Percentiles rank a stretch among this genome's conserved stretches.
phyloP scores from a whole-genome alignment of 495 filamentous ascomycete genomes.

The Penicillium herquei region DNA sequence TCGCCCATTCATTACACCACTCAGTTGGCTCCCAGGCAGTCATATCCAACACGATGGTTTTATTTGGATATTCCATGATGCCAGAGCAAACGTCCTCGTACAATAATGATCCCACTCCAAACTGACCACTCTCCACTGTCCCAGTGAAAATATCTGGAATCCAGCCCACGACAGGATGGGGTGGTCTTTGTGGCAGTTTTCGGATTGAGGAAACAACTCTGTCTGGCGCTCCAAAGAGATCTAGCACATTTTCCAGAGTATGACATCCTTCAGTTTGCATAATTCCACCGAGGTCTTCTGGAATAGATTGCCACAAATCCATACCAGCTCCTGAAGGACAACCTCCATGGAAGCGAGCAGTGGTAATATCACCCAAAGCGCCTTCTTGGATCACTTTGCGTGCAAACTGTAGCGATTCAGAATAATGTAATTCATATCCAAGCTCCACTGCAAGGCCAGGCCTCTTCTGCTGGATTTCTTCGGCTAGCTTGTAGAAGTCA shows the following conservation, averaged over 20 bases:
- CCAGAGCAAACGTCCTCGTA: neutral
- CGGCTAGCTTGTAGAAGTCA: neutral
- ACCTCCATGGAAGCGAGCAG: neutral
- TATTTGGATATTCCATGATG: neutral
- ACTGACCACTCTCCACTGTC: neutral
- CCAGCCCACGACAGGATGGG: neutral
- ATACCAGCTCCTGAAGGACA: neutral
- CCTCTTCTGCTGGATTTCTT: neutral
- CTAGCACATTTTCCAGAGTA: neutral
- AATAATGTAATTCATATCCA: conserved; percentile 1
- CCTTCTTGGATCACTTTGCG: neutral
- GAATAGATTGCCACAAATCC: neutral
- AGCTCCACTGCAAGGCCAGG: neutral
- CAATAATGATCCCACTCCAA: neutral
- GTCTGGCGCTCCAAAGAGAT: neutral
- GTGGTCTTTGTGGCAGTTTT: neutral
- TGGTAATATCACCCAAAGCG: neutral
- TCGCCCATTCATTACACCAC: conserved; percentile 21
- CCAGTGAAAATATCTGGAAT: neutral
- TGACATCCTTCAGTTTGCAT: conserved; percentile 1
- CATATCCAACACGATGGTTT: neutral
- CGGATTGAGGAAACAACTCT: conserved; percentile 1
- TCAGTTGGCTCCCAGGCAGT: conserved; percentile 11
- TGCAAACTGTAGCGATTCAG: neutral
- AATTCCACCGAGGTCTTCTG: conserved; percentile 1